These are phyloP conservation scores for Aechmea fasciata DNA, from an alignment of 176 grass and related monocot species.

Conservation along the genomic window DNA sequence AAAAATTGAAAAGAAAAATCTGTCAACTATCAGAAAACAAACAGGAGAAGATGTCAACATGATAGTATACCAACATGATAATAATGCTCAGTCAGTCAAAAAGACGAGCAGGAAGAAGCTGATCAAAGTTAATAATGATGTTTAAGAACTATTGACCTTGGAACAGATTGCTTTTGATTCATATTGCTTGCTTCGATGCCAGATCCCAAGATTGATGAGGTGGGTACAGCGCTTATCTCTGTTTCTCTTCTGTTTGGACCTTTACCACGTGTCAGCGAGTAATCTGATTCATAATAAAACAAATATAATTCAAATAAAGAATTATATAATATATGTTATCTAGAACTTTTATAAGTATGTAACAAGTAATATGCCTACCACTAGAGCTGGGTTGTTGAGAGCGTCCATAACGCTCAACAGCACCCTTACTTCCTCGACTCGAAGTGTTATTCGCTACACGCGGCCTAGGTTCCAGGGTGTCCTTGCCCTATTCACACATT, in stretches of 20 bases:
- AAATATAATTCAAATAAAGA: background rate
- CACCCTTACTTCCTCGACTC: constrained; percentile 51
- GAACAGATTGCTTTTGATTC: constrained; percentile 34
- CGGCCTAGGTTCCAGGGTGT: constrained; percentile 57
- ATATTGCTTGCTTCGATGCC: constrained; percentile 31
- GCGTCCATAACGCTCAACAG: constrained; percentile 45
- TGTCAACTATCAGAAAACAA: too few species aligned
- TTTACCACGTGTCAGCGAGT: constrained; percentile 30
- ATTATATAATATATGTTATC: background rate
- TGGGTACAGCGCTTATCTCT: constrained; percentile 19
- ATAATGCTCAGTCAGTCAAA: too few species aligned
- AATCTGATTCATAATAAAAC: constrained; percentile 27
- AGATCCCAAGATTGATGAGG: constrained; percentile 43
- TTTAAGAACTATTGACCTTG: constrained; percentile 39
- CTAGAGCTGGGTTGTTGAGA: constrained; percentile 36
- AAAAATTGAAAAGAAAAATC: too few species aligned
- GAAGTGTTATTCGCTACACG: constrained; percentile 48
- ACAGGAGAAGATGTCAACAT: too few species aligned
- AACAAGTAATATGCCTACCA: constrained; percentile 40
- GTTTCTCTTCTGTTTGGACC: constrained; percentile 39
- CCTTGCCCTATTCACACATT: constrained; percentile 42
- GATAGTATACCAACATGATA: too few species aligned
- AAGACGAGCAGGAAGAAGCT: background rate
- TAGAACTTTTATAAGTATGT: background rate
- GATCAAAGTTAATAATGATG: background rate